Conservation (phyloP, 129 eudicot genomes). For the Cynara cardunculus region DNA sequence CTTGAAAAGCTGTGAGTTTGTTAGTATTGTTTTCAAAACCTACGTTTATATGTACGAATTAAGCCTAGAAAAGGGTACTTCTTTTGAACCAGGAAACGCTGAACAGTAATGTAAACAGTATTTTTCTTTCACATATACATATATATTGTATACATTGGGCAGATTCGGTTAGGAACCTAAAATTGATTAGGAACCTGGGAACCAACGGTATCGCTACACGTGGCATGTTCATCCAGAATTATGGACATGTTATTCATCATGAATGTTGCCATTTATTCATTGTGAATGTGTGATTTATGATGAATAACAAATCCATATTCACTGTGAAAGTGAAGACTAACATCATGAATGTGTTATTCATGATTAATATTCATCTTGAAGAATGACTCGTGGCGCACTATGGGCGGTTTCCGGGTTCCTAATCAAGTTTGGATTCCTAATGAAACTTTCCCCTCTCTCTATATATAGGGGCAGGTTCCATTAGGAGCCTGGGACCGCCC, state of each 20-base stretch:
- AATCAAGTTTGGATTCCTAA: background rate
- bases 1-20: slow-evolving; percentile 84
- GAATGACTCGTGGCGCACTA: background rate
- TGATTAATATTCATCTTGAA: background rate
- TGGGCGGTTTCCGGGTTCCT: background rate
- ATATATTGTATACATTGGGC: background rate
- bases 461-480: background rate
- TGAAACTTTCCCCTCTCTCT: background rate
- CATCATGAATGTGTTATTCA: background rate
- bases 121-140: too few relatives aligned
- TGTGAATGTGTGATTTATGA: background rate
- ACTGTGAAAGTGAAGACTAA: too few relatives aligned
- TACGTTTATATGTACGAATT: background rate
- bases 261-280: background rate
- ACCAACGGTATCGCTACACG: background rate
- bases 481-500: background rate
- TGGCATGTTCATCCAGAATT: background rate
- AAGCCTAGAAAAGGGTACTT: background rate
- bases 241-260: background rate
- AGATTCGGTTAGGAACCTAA: background rate
- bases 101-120: background rate
- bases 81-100: background rate
- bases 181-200: background rate
- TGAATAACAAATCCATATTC: background rate
- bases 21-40: background rate